These are phyloP conservation scores for Pichia ethanolica DNA, from an alignment of 805 yeast species.

Conservation along the genomic window DNA sequence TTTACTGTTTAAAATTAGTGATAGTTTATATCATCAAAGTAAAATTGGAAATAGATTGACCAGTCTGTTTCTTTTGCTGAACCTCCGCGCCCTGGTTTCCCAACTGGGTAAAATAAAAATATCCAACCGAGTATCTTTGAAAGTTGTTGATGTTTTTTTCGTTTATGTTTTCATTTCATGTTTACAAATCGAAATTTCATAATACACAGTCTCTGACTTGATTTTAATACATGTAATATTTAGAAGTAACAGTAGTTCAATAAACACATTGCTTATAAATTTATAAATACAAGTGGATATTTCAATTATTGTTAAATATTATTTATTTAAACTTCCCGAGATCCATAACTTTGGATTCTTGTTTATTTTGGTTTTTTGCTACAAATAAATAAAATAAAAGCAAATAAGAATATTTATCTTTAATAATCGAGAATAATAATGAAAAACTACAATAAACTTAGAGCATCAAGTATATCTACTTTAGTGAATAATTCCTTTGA, in stretches of 20 bases:
- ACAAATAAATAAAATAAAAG: not conserved
- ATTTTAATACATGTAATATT: too few relatives aligned
- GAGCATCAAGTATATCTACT: not conserved
- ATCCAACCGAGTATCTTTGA: slow-evolving; percentile 18
- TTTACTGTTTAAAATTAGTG: too few relatives aligned
- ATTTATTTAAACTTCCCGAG: too few relatives aligned
- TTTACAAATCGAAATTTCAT: slow-evolving; percentile 37
- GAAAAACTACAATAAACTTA: slow-evolving; percentile 44
- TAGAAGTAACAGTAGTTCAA: not conserved
- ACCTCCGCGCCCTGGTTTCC: not conserved
- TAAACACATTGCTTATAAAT: not conserved
- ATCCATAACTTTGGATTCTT: not conserved
- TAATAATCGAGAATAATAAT: too few relatives aligned
- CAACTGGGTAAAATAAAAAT: slow-evolving; percentile 79
- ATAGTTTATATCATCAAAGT: not conserved
- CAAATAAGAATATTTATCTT: too few relatives aligned
- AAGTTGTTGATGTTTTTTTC: not conserved
- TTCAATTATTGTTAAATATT: too few relatives aligned
- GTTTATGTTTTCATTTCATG: slow-evolving; percentile 84
- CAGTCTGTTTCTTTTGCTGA: too few relatives aligned
- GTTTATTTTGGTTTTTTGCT: not conserved
- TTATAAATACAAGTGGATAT: not conserved
- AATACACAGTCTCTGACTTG: too few relatives aligned
- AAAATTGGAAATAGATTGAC: not conserved
- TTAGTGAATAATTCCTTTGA: slow-evolving; percentile 3